Conservation (phyloP, 2,329 filamentous ascomycete genomes). For the Coniochaeta sp. region DNA sequence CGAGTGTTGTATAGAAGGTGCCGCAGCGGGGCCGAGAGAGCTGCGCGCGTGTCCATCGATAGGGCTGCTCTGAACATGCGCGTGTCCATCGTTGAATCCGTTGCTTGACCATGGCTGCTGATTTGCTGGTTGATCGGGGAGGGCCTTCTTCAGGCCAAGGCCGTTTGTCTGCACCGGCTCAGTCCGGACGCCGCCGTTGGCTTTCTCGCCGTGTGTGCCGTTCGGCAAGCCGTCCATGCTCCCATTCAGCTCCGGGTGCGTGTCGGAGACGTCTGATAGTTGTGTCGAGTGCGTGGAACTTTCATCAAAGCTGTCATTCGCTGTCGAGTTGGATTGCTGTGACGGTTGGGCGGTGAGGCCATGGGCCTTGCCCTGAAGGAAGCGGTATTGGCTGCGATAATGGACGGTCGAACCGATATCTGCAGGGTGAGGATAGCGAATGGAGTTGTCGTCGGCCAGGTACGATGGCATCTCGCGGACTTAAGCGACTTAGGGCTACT, state of each 20-base stretch:
- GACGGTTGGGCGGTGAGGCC: slow-evolving; percentile 22
- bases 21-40: slow-evolving; percentile 25
- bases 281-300: slow-evolving; percentile 45
- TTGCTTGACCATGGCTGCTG: slow-evolving; percentile 8
- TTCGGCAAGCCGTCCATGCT: slow-evolving; percentile 56
- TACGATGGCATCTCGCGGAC: slow-evolving; percentile 44
- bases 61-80: slow-evolving; percentile 19
- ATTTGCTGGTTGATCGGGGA: slow-evolving; percentile 16
- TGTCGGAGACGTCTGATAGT: slow-evolving; percentile 43
- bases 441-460: slow-evolving; percentile 37
- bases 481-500: slow-evolving; percentile 2
- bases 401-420: slow-evolving; percentile 39
- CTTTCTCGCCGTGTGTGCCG: slow-evolving; percentile 35
- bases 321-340: slow-evolving; percentile 31
- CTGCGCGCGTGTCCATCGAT: slow-evolving; percentile 23
- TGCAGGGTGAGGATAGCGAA: slow-evolving; percentile 31
- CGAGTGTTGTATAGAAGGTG: slow-evolving; percentile 21
- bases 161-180: slow-evolving; percentile 6
- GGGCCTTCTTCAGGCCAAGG: slow-evolving; percentile 14
- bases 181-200: slow-evolving; percentile 27
- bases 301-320: slow-evolving; percentile 47
- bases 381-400: slow-evolving; percentile 25
- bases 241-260: slow-evolving; percentile 35
- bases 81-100: slow-evolving; percentile 9
- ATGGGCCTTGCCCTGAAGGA: slow-evolving; percentile 22